Percentiles rank a stretch among this genome's conserved stretches.
Conservation (phyloP, 805 yeast genomes). For the Sugiyamaella floridensis region DNA sequence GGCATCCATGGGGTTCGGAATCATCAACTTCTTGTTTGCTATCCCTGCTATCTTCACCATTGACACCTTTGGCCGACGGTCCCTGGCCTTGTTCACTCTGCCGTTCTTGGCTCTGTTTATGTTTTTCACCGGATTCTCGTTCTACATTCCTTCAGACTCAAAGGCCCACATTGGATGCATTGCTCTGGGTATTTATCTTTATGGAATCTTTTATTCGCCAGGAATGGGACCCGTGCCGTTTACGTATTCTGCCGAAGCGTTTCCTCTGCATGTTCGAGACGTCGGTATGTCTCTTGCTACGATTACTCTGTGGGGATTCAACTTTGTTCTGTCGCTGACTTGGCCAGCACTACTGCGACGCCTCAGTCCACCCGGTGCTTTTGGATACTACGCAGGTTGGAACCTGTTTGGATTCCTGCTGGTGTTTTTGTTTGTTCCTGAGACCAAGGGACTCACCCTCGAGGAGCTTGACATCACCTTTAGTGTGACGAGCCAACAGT, state of each 20-base stretch:
- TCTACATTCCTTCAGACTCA: conserved; percentile 50
- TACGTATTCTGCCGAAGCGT: conserved; percentile 79
- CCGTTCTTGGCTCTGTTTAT: conserved; percentile 54
- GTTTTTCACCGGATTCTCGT: conserved; percentile 50
- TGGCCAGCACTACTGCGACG: conserved; percentile 68
- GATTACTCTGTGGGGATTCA: conserved; percentile 47
- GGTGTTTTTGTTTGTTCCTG: conserved; percentile 48
- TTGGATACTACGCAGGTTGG: conserved; percentile 86
- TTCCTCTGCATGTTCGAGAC: conserved; percentile 73
- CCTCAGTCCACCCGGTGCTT: conserved; percentile 76
- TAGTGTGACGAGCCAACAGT: conserved; percentile 45
- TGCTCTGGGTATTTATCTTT: conserved; percentile 66
- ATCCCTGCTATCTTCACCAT: conserved; percentile 76
- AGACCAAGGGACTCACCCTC: conserved; percentile 62
- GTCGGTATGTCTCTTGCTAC: conserved; percentile 76
- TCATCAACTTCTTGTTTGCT: conserved; percentile 72
- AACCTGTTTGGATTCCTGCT: conserved; percentile 66
- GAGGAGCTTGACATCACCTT: conserved; percentile 75
- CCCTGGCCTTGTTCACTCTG: conserved; percentile 48
- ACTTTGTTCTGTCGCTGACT: conserved; percentile 59
- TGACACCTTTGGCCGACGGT: conserved; percentile 69
- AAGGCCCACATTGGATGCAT: conserved; percentile 56
- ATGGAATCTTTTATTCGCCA: conserved; percentile 65
- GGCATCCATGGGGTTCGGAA: conserved; percentile 85
- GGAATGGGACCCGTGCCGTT: conserved; percentile 91